Evolutionary conservation across 2,329 filamentous ascomycete species (phyloP), one percentile per base, ranked within the genome.

Genomic region (Didymella sp.): DNA sequence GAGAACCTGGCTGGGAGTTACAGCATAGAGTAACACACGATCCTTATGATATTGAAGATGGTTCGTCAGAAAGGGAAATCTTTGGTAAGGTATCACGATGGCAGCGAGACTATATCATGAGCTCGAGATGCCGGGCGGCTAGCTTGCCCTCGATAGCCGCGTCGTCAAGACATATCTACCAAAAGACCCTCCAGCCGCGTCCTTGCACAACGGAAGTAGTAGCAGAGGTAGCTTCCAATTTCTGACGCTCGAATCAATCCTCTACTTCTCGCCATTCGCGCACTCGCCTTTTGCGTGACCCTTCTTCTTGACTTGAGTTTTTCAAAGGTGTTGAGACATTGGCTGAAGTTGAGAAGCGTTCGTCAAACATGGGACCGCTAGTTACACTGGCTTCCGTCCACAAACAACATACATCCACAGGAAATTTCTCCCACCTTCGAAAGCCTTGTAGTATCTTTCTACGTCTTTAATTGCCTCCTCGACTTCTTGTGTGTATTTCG

Each of bases 341-440:
- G 41, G 15, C 22, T 19, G 24, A 28, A 2, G 12, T 4, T 17
- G 5, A 3, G 11, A 30, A 4, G n/a, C 9, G 21, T 7, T 15
- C 15, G 15, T 31, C 31, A 1, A 1, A n/a, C 1, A 22, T 1
- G 30, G 6, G 2, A 1, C 42, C 7, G n/a, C 3, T 11, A 24
- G n/a, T 28, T 6, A 47, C 9, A 19, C 30, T 11, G 42, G 33
- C 41, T 60, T 54, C 25, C 37, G 30, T 15, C 45, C 58, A 47
- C 24, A 50, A 12, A 60, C 52, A 31, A 51, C 53, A 50, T 60
- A 54, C 24, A 57, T 42, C 45, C 49, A 56, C n/a, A 50, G 5
- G 15, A 60, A 54, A 3, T 40, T 30, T 21, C 53, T 56, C 2
- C 40, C 37, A 2, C 40, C 30, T 4, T 48, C 46, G n/a, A 11